These are phyloP conservation scores for Mycena citricolor DNA, from an alignment of 1,284 basidiomycete species.

Conservation along the genomic window DNA sequence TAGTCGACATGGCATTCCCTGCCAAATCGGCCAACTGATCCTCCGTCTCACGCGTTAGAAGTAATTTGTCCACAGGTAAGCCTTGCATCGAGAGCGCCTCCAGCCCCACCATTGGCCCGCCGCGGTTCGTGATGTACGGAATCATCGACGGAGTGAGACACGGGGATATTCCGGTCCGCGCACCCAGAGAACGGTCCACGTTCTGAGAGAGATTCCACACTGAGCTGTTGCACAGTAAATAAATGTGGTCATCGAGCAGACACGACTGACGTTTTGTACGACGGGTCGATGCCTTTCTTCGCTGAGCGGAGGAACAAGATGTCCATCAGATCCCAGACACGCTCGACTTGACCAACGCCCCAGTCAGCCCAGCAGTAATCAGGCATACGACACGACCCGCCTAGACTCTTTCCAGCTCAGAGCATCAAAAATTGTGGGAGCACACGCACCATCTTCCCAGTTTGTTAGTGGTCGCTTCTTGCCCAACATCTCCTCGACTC, in stretches of 20 bases:
- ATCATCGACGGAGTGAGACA: conserved; percentile 97
- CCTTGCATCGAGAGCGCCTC: conserved; percentile 94
- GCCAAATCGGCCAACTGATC: conserved; percentile 94
- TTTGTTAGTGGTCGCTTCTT: conserved; percentile 84
- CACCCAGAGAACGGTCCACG: conserved; percentile 86
- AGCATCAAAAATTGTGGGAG: conserved; percentile 67
- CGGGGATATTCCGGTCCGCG: conserved; percentile 81
- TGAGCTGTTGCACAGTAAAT: conserved; percentile 44
- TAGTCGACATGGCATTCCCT: conserved; percentile 96
- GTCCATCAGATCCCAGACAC: conserved; percentile 94
- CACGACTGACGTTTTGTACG: conserved; percentile 75
- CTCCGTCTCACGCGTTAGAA: conserved; percentile 90
- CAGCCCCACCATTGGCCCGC: conserved; percentile 93
- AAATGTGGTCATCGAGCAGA: conserved; percentile 3
- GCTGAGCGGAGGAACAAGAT: conserved; percentile 85
- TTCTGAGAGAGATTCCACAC: conserved; percentile 99
- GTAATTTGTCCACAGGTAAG: conserved; percentile 86
- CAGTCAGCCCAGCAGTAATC: conserved; percentile 96
- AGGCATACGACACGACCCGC: conserved; percentile 82
- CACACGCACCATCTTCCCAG: conserved; percentile 86
- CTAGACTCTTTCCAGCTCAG: conserved; percentile 41
- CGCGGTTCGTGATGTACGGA: conserved; percentile 92
- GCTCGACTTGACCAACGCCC: conserved; percentile 87
- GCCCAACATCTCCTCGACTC: conserved; percentile 83
- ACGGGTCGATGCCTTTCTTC: conserved; percentile 77